A percentile compares a stretch with the other conserved stretches of the same genome.
Conservation (phyloP, 2,329 filamentous ascomycete species). For the Teratosphaeriaceae sp. region DNA sequence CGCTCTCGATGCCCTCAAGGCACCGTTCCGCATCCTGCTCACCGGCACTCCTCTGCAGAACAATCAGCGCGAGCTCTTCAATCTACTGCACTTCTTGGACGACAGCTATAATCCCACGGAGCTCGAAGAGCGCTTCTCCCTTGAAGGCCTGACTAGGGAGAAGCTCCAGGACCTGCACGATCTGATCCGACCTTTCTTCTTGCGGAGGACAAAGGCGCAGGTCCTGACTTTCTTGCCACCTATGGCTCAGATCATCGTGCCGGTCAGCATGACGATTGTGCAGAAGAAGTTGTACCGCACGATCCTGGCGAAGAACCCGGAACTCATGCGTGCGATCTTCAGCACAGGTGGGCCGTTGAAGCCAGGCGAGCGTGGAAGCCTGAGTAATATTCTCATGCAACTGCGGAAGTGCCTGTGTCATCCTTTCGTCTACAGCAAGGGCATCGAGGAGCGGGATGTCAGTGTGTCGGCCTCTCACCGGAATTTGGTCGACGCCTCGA, state of each 20-base stretch:
- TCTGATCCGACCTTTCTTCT: conserved; percentile 66
- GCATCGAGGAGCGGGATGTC: conserved; percentile 75
- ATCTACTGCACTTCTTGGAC: conserved; percentile 91
- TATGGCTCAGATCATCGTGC: conserved; percentile 91
- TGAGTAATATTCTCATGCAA: conserved; percentile 95
- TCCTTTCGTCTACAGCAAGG: conserved; percentile 86
- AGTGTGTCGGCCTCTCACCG: conserved; percentile 58
- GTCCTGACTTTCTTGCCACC: conserved; percentile 88
- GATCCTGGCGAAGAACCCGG: conserved; percentile 83
- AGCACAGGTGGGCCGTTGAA: conserved; percentile 50
- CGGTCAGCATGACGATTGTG: conserved; percentile 87
- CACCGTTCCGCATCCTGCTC: conserved; percentile 84
- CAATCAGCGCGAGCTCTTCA: conserved; percentile 84
- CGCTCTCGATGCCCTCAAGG: conserved; percentile 76
- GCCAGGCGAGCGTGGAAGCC: conserved; percentile 64
- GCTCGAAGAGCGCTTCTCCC: conserved; percentile 63
- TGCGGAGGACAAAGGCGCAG: conserved; percentile 78
- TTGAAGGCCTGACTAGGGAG: conserved; percentile 66
- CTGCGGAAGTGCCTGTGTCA: conserved; percentile 91
- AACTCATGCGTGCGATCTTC: conserved; percentile 83
- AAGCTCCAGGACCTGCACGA: conserved; percentile 76
- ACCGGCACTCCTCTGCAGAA: conserved; percentile 98
- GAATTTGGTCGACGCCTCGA: conserved; percentile 84
- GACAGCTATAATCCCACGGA: conserved; percentile 59
- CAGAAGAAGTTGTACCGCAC: conserved; percentile 94